Percentiles rank a stretch among this genome's conserved stretches.
phyloP scores from a whole-genome alignment of 1,284 basidiomycete genomes.

The Porodaedalea pini region DNA sequence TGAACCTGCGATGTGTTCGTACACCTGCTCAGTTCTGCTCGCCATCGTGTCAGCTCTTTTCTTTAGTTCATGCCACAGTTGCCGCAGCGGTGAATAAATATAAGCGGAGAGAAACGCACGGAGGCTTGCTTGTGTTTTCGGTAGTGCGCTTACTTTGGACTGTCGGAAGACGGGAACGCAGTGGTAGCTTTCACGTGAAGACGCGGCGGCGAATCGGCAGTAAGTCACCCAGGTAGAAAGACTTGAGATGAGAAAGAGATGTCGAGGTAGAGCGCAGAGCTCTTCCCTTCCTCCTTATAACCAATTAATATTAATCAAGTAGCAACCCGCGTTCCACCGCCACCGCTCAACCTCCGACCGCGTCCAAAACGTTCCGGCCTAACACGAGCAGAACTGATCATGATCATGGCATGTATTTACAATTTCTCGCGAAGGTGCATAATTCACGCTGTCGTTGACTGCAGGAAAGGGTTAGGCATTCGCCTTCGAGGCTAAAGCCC shows the following conservation, averaged over 20 bases:
- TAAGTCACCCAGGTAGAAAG: neutral
- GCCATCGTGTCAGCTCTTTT: slow-evolving; percentile 37
- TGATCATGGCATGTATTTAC: neutral
- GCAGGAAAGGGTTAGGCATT: too few species aligned
- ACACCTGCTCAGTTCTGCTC: slow-evolving; percentile 51
- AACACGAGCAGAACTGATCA: neutral
- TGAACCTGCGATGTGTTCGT: slow-evolving; percentile 38
- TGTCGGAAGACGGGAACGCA: neutral
- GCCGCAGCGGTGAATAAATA: slow-evolving; percentile 1
- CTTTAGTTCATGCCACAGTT: too few species aligned
- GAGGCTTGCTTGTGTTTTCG: slow-evolving; percentile 2
- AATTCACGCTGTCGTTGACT: too few species aligned
- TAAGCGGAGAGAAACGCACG: neutral
- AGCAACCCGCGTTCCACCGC: neutral
- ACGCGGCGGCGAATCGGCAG: neutral
- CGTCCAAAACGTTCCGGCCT: neutral
- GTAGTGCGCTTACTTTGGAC: neutral
- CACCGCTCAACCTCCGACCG: neutral
- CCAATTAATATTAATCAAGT: neutral
- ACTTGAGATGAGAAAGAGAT: neutral
- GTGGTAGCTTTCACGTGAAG: neutral
- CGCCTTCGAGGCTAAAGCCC: too few species aligned
- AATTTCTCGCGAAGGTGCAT: too few species aligned
- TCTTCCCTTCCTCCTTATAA: neutral
- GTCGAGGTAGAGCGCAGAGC: neutral